Conservation (phyloP, 2,329 filamentous ascomycete species). For the Chaetomiaceae sp. region DNA sequence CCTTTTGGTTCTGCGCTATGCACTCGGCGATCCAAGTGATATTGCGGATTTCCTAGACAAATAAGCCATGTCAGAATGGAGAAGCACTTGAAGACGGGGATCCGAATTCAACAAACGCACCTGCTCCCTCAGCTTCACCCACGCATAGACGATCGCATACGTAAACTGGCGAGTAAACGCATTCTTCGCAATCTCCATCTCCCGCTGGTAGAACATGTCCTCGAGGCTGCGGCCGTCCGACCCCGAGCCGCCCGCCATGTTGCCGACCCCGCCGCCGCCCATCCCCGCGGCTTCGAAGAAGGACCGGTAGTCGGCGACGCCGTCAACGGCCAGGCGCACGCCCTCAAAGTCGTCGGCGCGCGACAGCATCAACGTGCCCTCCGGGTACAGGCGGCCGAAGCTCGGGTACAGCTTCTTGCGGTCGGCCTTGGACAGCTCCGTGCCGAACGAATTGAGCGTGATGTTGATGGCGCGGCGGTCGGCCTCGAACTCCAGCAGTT, state of each 20-base stretch:
- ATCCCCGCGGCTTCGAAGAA: constrained; percentile 92
- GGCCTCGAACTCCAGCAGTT: constrained; percentile 94
- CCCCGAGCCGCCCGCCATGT: constrained; percentile 75
- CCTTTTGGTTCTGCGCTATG: constrained; percentile 99
- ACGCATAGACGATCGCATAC: constrained; percentile 89
- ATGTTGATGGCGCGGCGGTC: constrained; percentile 98
- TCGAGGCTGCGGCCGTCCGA: constrained; percentile 85
- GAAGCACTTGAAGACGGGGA: neutral
- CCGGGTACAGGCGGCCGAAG: constrained; percentile 87
- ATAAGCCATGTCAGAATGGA: no score
- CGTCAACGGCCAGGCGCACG: constrained; percentile 87
- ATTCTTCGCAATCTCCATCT: constrained; percentile 96
- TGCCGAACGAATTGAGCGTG: constrained; percentile 96
- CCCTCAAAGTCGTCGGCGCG: constrained; percentile 92
- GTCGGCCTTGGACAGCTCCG: constrained; percentile 87
- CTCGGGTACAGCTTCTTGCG: constrained; percentile 92
- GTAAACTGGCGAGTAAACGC: constrained; percentile 97
- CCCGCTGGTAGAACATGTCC: constrained; percentile 98
- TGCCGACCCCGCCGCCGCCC: constrained; percentile 68
- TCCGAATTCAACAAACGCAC: constrained; percentile 46
- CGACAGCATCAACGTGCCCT: constrained; percentile 91
- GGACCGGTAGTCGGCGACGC: constrained; percentile 84
- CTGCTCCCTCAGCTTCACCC: constrained; percentile 97
- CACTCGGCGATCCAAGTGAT: constrained; percentile 99
- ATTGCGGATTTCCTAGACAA: constrained; percentile 85